Base-by-base conservation (phyloP, 495 filamentous ascomycete species). In the Podospora tetraspora region DNA sequence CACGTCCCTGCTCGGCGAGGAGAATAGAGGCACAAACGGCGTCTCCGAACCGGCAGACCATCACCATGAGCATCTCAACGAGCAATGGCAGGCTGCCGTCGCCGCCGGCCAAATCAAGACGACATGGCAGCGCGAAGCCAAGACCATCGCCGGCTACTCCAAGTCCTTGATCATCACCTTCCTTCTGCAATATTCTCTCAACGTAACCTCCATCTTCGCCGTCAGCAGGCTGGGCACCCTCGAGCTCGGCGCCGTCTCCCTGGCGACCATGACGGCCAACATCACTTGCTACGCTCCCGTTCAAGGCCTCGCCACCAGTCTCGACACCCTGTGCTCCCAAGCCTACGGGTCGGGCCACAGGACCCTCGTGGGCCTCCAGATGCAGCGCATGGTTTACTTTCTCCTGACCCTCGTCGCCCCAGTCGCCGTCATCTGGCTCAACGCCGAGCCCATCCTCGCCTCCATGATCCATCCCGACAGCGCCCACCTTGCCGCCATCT, bases 61-160 rank as follows among this genome's bases (percentile, higher is more conserved):
- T 34, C 62, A 72, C 8, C 68, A 72, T 34, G 82, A 81, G 56
- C 74, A 79, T 30, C 66, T 84, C 52, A 79, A 85, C 69, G 75
- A 84, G 59, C 89, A 91, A 78, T 97, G 92, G 92, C 90, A 93
- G 63, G 90, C 90, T 56, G 92, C 92, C 3, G 91, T 95, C 19
- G 82, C 84, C 0, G 85, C 87, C 3, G 92, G 91, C 2, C 81
- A 84, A 69, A 93, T 96, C 69, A 86, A 90, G 63, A 97, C 93
- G 5, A 93, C 92, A 2, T 96, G 92, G 91, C 87, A 88, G 74
- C 87, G 92, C 67, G 93, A 97, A 80, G 85, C 89, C 7, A 89
- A 90, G 75, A 90, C 91, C 0, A 79, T 85, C 30, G 76, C 76
- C 9, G 79, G 76, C 68, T 90, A 89, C 68, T 84, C 88, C 1